Percentiles rank a stretch among this genome's conserved stretches.
Conservation (phyloP, 768 basidiomycete genomes). For the Russula virescens region DNA sequence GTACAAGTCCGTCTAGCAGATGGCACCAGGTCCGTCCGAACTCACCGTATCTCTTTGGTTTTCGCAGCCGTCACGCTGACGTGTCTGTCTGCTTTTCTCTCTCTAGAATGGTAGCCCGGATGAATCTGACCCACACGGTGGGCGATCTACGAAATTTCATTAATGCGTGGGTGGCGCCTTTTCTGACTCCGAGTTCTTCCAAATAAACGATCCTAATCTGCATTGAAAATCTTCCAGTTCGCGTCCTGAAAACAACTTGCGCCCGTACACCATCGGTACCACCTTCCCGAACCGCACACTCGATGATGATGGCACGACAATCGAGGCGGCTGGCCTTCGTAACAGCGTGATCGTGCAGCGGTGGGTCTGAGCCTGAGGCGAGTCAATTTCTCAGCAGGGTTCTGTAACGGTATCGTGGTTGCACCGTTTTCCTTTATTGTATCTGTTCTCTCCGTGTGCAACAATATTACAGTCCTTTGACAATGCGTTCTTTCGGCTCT, state of each 20-base stretch:
- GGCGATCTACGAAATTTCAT: slow-evolving; percentile 81
- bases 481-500: too few relatives aligned
- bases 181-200: not conserved
- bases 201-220: not conserved
- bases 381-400: too few relatives aligned
- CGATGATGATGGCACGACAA: slow-evolving; percentile 17
- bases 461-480: too few relatives aligned
- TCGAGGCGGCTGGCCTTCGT: slow-evolving; percentile 20
- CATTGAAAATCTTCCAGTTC: slow-evolving; percentile 4
- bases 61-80: not conserved
- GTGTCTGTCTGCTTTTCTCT: not conserved
- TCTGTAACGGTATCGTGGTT: too few relatives aligned
- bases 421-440: too few relatives aligned
- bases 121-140: slow-evolving; percentile 90
- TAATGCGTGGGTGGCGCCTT: slow-evolving; percentile 62
- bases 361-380: slow-evolving; percentile 11
- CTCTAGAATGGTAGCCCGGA: slow-evolving; percentile 66
- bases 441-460: too few relatives aligned
- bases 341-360: slow-evolving; percentile 25
- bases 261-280: slow-evolving; percentile 23
- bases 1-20: slow-evolving; percentile 89
- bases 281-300: slow-evolving; percentile 26
- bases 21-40: slow-evolving; percentile 71
- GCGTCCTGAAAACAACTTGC: slow-evolving; percentile 19
- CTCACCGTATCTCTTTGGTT: not conserved